phyloP scores from a whole-genome alignment of 139 green algal species.

The Asterochloris erici region DNA sequence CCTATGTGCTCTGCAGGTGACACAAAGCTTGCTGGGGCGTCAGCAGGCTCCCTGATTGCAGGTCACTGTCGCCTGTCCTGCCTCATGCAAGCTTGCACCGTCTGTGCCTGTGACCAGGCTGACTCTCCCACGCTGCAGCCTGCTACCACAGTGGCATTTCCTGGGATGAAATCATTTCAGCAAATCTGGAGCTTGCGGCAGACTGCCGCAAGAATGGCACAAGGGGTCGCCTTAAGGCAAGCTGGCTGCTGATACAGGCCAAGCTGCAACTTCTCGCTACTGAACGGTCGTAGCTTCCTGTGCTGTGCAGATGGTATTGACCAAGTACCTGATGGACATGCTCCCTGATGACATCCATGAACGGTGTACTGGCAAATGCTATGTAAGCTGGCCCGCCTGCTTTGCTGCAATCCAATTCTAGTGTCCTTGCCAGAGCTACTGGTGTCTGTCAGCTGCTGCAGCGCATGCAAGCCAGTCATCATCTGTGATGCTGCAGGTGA shows the following conservation, averaged over 20 bases:
- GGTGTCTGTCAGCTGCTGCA: too few relatives aligned
- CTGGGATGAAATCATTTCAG: constrained; percentile 27
- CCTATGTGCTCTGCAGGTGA: constrained; percentile 12
- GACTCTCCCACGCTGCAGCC: constrained; percentile 15
- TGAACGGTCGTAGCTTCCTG: neutral
- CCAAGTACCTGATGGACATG: constrained; percentile 23
- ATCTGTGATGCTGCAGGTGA: neutral
- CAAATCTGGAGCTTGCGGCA: constrained; percentile 40
- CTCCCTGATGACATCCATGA: constrained; percentile 56
- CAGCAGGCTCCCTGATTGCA: constrained; percentile 73
- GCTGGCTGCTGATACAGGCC: neutral
- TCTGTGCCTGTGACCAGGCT: too few relatives aligned
- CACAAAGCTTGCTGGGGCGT: constrained; percentile 60
- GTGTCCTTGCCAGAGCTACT: too few relatives aligned
- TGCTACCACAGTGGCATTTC: constrained; percentile 55
- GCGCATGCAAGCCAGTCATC: too few relatives aligned
- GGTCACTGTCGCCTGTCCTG: too few relatives aligned
- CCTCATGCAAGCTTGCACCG: too few relatives aligned
- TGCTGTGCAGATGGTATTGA: neutral
- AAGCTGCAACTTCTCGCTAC: neutral
- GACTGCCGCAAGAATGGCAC: constrained; percentile 53
- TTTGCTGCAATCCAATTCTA: too few relatives aligned
- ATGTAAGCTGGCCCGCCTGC: constrained; percentile 22
- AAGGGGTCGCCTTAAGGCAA: constrained; percentile 43
- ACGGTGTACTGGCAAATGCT: constrained; percentile 28